Evolutionary conservation across 2,329 filamentous ascomycete species (phyloP).

Genomic region (Colletotrichum orchidophilum): DNA sequence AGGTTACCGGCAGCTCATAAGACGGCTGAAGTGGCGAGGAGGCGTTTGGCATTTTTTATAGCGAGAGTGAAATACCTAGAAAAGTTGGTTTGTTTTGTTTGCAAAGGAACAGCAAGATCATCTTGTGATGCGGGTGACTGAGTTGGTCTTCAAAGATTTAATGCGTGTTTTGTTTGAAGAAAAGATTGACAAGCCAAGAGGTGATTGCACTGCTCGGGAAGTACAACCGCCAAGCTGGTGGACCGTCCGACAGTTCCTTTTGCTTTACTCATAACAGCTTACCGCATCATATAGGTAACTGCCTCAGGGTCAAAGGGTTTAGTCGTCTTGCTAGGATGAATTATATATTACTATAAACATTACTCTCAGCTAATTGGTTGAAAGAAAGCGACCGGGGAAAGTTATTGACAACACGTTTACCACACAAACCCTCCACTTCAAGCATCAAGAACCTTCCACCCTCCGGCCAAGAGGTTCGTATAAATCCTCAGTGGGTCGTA

Average conservation of each 20-base stretch:
- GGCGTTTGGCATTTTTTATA: background rate
- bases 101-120: background rate
- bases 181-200: background rate
- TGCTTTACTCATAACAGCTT: background rate
- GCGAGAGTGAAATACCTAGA: background rate
- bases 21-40: background rate
- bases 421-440: background rate
- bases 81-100: background rate
- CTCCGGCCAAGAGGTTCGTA: slow-evolving; percentile 23
- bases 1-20: slow-evolving; percentile 48
- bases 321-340: background rate
- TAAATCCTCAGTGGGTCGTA: slow-evolving; percentile 30
- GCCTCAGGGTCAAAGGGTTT: background rate
- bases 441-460: slow-evolving; percentile 28
- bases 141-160: background rate
- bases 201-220: background rate
- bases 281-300: background rate
- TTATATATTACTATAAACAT: background rate
- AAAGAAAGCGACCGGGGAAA: background rate
- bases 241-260: too few species aligned
- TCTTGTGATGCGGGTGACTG: background rate
- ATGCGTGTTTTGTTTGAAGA: background rate
- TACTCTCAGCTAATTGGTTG: background rate
- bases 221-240: background rate
- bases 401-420: background rate